Evolutionary conservation across 352 stramenopile genomes (phyloP).

Genomic region (Phytopythium delawarense): DNA sequence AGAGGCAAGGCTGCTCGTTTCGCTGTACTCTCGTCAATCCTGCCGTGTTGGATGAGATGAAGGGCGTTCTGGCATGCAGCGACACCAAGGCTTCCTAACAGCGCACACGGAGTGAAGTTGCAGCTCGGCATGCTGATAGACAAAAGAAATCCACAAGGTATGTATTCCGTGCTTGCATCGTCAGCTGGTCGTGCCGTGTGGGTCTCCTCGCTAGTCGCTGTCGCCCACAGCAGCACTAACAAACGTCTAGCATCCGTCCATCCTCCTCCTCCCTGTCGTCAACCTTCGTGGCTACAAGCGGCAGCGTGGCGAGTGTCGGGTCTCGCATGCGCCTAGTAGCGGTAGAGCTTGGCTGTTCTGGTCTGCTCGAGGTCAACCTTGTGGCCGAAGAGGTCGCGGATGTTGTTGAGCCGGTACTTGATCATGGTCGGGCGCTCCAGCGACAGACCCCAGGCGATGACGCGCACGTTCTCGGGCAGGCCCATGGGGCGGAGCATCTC

Average conservation of each 20-base stretch:
- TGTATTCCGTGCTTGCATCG: constrained; percentile 4
- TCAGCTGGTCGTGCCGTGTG: not conserved
- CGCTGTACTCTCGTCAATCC: not conserved
- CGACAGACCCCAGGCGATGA: constrained; percentile 99
- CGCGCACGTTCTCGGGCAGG: constrained; percentile 97
- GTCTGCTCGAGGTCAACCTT: constrained; percentile 98
- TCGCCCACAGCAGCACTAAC: constrained; percentile 7
- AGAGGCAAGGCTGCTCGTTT: not conserved
- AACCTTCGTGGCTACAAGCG: not conserved
- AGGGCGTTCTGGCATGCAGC: not conserved
- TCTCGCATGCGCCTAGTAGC: constrained; percentile 43
- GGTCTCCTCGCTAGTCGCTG: not conserved
- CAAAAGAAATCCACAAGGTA: constrained; percentile 5
- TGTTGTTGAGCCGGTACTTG: constrained; percentile 99
- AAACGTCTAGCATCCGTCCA: constrained; percentile 6
- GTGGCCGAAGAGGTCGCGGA: constrained; percentile 99
- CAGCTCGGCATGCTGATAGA: constrained; percentile 2
- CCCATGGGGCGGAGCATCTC: constrained; percentile 99
- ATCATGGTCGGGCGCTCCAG: constrained; percentile 99
- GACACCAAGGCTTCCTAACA: not conserved
- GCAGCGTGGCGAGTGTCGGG: not conserved
- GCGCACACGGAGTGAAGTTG: not conserved
- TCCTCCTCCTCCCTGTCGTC: not conserved
- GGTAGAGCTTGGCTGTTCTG: constrained; percentile 88
- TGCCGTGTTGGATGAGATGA: not conserved